These are phyloP conservation scores for Dothideomycetes sp. DNA, from an alignment of 2,329 filamentous ascomycete genomes.

Conservation along the genomic window DNA sequence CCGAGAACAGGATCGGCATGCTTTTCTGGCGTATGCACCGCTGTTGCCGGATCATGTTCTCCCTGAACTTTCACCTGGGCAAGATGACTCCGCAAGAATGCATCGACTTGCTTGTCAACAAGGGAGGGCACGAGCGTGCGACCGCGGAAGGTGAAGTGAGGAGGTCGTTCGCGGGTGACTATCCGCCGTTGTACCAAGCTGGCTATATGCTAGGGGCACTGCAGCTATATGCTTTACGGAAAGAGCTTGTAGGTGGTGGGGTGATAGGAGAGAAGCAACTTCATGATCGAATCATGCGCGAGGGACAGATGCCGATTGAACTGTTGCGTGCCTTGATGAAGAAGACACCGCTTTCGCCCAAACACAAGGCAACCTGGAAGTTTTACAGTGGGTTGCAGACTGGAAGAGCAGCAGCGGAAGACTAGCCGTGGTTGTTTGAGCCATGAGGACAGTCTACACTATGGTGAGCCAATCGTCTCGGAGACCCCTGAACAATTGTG, in stretches of 20 bases:
- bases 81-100: conserved; percentile 43
- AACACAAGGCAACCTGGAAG: conserved; percentile 39
- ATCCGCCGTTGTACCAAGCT: conserved; percentile 47
- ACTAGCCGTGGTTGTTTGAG: too few relatives aligned
- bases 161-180: conserved; percentile 44
- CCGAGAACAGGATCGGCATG: conserved; percentile 45
- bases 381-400: conserved; percentile 28
- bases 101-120: conserved; percentile 45
- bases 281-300: conserved; percentile 41
- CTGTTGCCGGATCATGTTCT: conserved; percentile 49
- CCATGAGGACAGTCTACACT: too few relatives aligned
- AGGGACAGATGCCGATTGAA: conserved; percentile 46
- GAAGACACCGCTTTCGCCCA: conserved; percentile 27
- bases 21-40: conserved; percentile 55
- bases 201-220: conserved; percentile 50
- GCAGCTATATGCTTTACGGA: conserved; percentile 41
- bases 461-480: too few relatives aligned
- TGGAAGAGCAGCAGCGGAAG: background rate
- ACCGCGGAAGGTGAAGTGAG: conserved; percentile 52
- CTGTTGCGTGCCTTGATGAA: conserved; percentile 39
- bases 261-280: conserved; percentile 41
- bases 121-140: conserved; percentile 47
- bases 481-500: too few relatives aligned
- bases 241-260: conserved; percentile 33
- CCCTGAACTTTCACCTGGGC: conserved; percentile 47